Conservation (phyloP, 2,329 filamentous ascomycete species). For the Trichoderma simmonsii region DNA sequence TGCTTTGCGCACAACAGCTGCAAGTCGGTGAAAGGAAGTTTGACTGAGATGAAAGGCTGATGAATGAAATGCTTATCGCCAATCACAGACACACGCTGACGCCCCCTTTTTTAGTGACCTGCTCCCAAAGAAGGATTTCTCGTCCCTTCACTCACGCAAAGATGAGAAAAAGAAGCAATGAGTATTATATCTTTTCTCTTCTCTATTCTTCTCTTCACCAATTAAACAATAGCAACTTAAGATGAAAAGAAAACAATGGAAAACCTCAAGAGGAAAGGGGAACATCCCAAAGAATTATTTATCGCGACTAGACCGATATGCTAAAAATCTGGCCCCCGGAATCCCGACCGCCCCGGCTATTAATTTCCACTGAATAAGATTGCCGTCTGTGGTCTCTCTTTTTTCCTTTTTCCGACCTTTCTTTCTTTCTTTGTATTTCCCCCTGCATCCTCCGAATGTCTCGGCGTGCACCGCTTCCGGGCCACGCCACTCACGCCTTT, state of each 20-base stretch:
- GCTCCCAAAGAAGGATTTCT: background rate
- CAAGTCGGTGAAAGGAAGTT: background rate
- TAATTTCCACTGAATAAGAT: conserved; percentile 9
- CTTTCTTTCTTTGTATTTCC: background rate
- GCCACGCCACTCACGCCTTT: background rate
- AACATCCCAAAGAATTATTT: background rate
- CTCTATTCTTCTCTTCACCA: background rate
- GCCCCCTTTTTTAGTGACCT: background rate
- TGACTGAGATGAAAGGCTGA: background rate
- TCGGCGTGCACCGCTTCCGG: background rate
- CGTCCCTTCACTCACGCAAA: background rate
- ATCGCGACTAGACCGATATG: background rate
- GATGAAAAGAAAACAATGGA: background rate
- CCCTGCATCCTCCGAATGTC: background rate
- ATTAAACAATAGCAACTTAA: background rate
- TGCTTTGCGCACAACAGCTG: background rate
- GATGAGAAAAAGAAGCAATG: background rate
- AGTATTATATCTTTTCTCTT: background rate
- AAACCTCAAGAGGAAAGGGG: background rate
- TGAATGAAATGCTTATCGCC: background rate
- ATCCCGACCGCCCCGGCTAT: background rate
- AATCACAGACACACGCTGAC: background rate
- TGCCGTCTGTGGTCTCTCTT: background rate
- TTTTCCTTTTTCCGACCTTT: background rate
- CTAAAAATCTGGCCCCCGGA: background rate